These are phyloP conservation scores for Rhypophila decipiens DNA, from an alignment of 495 filamentous ascomycete species.

Conservation along the genomic window DNA sequence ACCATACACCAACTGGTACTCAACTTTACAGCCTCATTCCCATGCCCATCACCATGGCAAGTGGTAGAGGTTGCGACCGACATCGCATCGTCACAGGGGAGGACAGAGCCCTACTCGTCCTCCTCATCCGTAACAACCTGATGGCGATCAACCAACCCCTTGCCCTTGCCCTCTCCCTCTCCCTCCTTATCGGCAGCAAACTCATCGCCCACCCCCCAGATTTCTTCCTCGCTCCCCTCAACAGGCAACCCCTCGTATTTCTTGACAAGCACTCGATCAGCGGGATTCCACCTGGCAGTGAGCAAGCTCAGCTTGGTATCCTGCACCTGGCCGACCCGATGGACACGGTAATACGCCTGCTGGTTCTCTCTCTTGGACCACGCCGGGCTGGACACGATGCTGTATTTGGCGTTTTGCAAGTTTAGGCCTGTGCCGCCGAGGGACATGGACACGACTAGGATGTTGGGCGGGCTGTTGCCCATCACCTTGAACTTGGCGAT, in stretches of 20 bases:
- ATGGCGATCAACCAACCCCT: conserved; percentile 1
- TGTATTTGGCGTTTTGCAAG: conserved; percentile 20
- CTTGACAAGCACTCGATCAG: conserved; percentile 12
- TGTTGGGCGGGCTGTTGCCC: conserved; percentile 16
- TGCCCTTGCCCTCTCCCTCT: neutral
- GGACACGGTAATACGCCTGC: conserved; percentile 22
- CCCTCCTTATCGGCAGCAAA: neutral
- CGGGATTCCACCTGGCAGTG: conserved; percentile 16
- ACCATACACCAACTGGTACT: too few species aligned
- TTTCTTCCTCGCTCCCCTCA: neutral
- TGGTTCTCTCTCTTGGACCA: conserved; percentile 20
- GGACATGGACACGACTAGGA: conserved; percentile 14
- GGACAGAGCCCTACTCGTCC: too few species aligned
- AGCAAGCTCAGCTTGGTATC: conserved; percentile 10
- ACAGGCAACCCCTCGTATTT: conserved; percentile 8
- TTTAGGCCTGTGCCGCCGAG: conserved; percentile 23
- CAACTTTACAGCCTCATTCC: too few species aligned
- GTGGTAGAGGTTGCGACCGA: too few species aligned
- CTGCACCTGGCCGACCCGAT: conserved; percentile 19
- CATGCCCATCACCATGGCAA: too few species aligned
- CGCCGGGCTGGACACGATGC: conserved; percentile 16
- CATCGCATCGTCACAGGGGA: too few species aligned
- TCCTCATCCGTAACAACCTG: neutral
- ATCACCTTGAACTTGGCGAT: conserved; percentile 11
- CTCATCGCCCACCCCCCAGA: conserved; percentile 4